Evolutionary conservation across 1,139 yeast species (phyloP), one percentile per base, ranked within the genome.

Genomic region (Protomyces arabidopsidicola): DNA sequence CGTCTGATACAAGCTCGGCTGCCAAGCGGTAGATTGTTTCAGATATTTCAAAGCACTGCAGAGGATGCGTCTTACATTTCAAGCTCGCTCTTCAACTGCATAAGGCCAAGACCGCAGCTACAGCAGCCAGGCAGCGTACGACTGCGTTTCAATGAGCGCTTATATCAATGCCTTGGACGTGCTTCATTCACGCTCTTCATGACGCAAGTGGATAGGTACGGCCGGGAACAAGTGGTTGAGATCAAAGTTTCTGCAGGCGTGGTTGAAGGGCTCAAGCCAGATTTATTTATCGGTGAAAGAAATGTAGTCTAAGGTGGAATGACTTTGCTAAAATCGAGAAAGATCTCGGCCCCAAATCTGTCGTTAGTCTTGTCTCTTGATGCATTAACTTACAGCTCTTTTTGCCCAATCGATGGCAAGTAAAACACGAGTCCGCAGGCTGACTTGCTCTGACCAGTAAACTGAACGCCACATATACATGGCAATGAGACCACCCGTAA

Each of bases 401-500:
- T 83, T 83, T 68, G 83, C 70, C 87, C 87, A 84, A 70, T 84
- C 88, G 77, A 83, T 79, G 72, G 81, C 81, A 72, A 84, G 73
- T 68, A 83, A 75, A 1, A 82, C 82, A 69, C 88, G 78, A 1
- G 84, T 82, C 71, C 87, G 78, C 67, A 82, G 71, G 62, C 86
- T 81, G 50, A 84, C 87, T 53, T 84, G 80, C 72, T 84, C 85
- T 35, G 86, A 81, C 74, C 84, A 84, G 73, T 84, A 84, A 35
- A 83, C 84, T 52, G 85, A 80, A 74, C 88, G 80, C 88, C 88
- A 84, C 63, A 84, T 72, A 71, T 84, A 84, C 84, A 84, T 82
- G 45, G 87, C 87, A 50, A 83, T 73, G 53, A 84, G 72, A 1
- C 87, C 88, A 65, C 87, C 86, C 55, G 79, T 79, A 66, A 82